Conservation (phyloP, 2,329 filamentous ascomycete genomes). For the Colletotrichum liaoningense region DNA sequence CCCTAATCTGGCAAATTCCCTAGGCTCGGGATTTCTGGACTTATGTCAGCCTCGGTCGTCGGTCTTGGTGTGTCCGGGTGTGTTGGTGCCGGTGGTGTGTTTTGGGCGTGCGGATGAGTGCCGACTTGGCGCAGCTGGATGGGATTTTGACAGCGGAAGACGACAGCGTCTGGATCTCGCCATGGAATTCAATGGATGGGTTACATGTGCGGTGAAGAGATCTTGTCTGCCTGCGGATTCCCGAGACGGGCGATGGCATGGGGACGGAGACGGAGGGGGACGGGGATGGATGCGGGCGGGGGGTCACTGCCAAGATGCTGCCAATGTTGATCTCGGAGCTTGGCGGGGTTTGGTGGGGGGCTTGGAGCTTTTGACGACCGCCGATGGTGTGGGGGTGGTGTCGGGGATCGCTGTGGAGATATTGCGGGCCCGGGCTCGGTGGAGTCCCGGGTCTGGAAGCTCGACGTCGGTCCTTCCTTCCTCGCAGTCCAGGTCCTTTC, state of each 20-base stretch:
- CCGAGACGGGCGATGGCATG: not conserved
- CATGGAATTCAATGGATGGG: not conserved
- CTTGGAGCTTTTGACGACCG: too few relatives aligned
- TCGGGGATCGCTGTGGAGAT: too few relatives aligned
- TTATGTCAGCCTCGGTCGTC: constrained; percentile 1
- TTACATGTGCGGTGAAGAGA: not conserved
- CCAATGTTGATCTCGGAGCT: not conserved
- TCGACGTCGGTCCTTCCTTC: too few relatives aligned
- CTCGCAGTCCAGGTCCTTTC: too few relatives aligned
- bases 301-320: not conserved
- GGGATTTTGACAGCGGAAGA: not conserved
- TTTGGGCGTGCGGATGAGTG: not conserved
- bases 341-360: not conserved
- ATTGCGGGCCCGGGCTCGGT: too few relatives aligned
- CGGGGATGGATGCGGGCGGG: not conserved
- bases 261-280: too few relatives aligned
- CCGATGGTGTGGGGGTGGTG: not conserved
- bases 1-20: not conserved
- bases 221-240: not conserved
- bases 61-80: not conserved
- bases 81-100: not conserved
- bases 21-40: not conserved
- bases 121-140: not conserved
- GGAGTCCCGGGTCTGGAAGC: too few relatives aligned
- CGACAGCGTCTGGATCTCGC: too few relatives aligned